Evolutionary conservation across 306 rosid species (phyloP).

Genomic region (Cucumis melo): DNA sequence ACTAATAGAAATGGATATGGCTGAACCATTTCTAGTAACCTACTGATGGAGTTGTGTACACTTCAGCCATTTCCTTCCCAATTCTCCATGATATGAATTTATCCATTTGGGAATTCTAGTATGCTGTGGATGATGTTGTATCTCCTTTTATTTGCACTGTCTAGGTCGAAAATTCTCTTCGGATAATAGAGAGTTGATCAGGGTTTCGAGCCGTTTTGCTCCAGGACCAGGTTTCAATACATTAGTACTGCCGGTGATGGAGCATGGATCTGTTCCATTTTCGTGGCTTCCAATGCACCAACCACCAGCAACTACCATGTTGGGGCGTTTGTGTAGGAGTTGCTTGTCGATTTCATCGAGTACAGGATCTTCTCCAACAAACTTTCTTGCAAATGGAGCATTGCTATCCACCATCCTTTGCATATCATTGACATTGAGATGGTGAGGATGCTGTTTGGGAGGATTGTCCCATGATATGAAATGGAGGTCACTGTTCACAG

Average conservation of each 20-base stretch:
- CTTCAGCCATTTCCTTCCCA: constrained; percentile 2
- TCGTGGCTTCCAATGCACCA: constrained; percentile 84
- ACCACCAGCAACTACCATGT: constrained; percentile 83
- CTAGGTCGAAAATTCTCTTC: constrained; percentile 56
- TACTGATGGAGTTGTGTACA: background rate
- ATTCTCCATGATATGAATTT: background rate
- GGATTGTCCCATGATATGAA: constrained; percentile 98
- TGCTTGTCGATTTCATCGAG: constrained; percentile 62
- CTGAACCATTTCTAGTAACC: background rate
- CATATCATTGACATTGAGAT: constrained; percentile 60
- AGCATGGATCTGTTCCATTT: constrained; percentile 83
- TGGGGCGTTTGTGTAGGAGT: constrained; percentile 43
- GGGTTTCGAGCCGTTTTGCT: constrained; percentile 57
- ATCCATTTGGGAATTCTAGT: background rate
- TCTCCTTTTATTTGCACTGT: constrained; percentile 55
- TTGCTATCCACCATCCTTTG: constrained; percentile 55
- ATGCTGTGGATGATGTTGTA: background rate
- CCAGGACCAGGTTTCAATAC: constrained; percentile 71
- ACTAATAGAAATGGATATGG: background rate
- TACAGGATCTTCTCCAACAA: constrained; percentile 63
- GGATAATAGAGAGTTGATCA: constrained; percentile 61
- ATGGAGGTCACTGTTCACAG: constrained; percentile 89
- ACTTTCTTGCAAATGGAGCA: constrained; percentile 92
- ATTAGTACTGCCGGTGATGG: constrained; percentile 32
- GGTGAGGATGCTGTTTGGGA: constrained; percentile 98